A percentile compares a stretch with the other conserved stretches of the same genome.
These are phyloP conservation scores for Sarocladiaceae sp. DNA, from an alignment of 2,329 filamentous ascomycete genomes.

Conservation along the genomic window DNA sequence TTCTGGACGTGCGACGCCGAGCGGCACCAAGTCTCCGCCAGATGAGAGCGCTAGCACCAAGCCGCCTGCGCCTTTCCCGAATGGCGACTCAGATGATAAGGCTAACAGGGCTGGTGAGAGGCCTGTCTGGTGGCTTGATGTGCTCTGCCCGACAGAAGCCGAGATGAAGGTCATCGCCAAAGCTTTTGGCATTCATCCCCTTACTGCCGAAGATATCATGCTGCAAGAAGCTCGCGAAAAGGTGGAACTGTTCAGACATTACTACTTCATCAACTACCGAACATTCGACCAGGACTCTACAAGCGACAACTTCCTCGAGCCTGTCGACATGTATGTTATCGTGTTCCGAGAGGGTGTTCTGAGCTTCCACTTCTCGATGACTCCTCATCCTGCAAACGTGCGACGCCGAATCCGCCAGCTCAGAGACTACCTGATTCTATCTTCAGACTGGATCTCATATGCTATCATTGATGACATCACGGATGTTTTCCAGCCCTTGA, in stretches of 20 bases:
- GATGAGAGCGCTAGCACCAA: constrained; percentile 16
- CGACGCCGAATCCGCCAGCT: constrained; percentile 88
- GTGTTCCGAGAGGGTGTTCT: constrained; percentile 94
- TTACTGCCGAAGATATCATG: constrained; percentile 95
- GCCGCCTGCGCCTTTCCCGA: background rate
- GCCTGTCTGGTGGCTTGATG: constrained; percentile 95
- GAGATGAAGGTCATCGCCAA: constrained; percentile 95
- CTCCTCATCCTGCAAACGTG: constrained; percentile 92
- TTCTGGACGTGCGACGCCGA: constrained; percentile 44
- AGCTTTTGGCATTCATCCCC: constrained; percentile 88
- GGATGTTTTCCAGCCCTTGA: constrained; percentile 88
- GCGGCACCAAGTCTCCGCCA: constrained; percentile 32
- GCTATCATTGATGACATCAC: constrained; percentile 98
- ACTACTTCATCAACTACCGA: constrained; percentile 98
- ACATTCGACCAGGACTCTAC: constrained; percentile 93
- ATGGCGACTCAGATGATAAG: constrained; percentile 26
- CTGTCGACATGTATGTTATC: constrained; percentile 95
- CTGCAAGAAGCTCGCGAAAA: constrained; percentile 97
- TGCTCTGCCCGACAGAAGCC: constrained; percentile 81
- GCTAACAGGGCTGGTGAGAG: constrained; percentile 65
- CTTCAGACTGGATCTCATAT: constrained; percentile 97
- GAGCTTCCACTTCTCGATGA: constrained; percentile 95
- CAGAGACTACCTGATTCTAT: constrained; percentile 86
- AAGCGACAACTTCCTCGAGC: constrained; percentile 85
- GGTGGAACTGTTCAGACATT: constrained; percentile 93